Conservation (phyloP, 768 basidiomycete species). For the Suillus bovinus region DNA sequence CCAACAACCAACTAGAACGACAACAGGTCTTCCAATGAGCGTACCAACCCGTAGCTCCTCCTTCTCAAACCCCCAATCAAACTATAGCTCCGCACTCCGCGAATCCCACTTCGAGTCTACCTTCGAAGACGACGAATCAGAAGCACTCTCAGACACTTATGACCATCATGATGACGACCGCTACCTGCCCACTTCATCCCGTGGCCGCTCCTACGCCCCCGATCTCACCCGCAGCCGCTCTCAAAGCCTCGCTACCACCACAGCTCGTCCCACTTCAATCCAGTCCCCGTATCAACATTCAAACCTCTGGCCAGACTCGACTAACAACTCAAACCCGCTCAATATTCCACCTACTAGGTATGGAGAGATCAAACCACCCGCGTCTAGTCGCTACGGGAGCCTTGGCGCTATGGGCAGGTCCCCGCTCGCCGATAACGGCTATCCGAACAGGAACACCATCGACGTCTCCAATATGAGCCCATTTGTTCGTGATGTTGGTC, state of each 20-base stretch:
- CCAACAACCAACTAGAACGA: conserved; percentile 27
- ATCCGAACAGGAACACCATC: conserved; percentile 41
- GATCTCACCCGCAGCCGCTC: conserved; percentile 75
- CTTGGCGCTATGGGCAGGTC: conserved; percentile 58
- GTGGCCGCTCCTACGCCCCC: conserved; percentile 60
- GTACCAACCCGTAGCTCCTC: conserved; percentile 69
- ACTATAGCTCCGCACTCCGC: conserved; percentile 66
- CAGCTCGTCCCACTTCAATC: conserved; percentile 49
- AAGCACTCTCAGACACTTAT: conserved; percentile 60
- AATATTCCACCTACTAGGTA: conserved; percentile 56
- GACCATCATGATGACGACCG: conserved; percentile 42
- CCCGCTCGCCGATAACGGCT: conserved; percentile 54
- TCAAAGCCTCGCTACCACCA: conserved; percentile 66
- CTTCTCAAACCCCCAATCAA: conserved; percentile 58
- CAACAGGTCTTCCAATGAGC: conserved; percentile 44
- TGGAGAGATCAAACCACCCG: conserved; percentile 64
- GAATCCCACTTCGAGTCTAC: conserved; percentile 72
- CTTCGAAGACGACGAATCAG: conserved; percentile 80
- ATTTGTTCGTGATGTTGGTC: conserved; percentile 80
- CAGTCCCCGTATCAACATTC: conserved; percentile 46
- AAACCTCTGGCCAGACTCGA: conserved; percentile 57
- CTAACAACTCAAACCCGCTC: conserved; percentile 46
- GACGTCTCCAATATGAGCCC: conserved; percentile 82
- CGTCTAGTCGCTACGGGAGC: conserved; percentile 61
- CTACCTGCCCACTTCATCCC: conserved; percentile 47